Evolutionary conservation across 2,329 filamentous ascomycete genomes (phyloP).

Genomic region (Pseudogymnoascus sp.): DNA sequence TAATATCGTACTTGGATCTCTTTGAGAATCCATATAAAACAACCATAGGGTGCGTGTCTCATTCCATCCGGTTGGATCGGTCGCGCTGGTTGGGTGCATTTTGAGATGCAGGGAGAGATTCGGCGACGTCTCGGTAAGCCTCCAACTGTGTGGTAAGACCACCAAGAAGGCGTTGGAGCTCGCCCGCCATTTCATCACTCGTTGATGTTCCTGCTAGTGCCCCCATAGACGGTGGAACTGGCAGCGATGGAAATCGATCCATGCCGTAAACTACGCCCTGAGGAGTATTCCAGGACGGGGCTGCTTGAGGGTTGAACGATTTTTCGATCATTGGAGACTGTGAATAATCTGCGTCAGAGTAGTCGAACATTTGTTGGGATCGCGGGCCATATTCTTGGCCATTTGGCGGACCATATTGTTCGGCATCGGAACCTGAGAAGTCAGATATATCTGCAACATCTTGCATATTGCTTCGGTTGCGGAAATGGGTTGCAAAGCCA

Average conservation of each 20-base stretch:
- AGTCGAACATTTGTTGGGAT: not conserved
- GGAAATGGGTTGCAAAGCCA: constrained; percentile 28
- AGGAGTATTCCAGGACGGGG: constrained; percentile 14
- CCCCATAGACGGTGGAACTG: constrained; percentile 19
- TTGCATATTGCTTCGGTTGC: constrained; percentile 15
- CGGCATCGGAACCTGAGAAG: constrained; percentile 24
- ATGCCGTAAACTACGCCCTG: constrained; percentile 1
- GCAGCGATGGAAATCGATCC: constrained; percentile 17
- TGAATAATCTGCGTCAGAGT: not conserved
- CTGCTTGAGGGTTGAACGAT: not conserved
- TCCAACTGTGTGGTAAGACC: constrained; percentile 20
- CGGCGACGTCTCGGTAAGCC: constrained; percentile 22
- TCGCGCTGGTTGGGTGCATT: constrained; percentile 1
- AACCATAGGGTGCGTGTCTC: not conserved
- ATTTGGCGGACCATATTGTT: constrained; percentile 10
- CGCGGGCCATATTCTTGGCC: not conserved
- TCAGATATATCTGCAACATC: constrained; percentile 24
- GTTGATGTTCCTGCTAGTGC: constrained; percentile 21
- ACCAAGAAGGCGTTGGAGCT: constrained; percentile 20
- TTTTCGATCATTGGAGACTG: constrained; percentile 10
- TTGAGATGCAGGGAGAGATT: constrained; percentile 7
- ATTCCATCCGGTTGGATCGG: not conserved
- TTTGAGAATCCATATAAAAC: not conserved
- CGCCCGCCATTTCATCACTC: constrained; percentile 20
- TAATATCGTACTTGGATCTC: not conserved